phyloP scores from a whole-genome alignment of 345 rosid genomes.

The Eutrema heterophyllum region DNA sequence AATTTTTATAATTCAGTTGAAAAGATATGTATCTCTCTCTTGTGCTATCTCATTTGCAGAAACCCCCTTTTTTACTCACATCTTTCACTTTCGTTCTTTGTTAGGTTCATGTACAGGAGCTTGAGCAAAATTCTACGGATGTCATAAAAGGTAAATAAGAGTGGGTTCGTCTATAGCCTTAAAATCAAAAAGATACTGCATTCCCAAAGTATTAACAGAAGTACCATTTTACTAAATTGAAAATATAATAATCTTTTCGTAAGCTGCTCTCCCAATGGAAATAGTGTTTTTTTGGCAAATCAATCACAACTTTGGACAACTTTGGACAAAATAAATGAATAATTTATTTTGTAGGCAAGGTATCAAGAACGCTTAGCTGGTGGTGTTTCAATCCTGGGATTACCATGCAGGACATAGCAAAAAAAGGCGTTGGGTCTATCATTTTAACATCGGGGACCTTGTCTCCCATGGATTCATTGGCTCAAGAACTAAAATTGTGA shows the following conservation, averaged over 20 bases:
- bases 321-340: not conserved
- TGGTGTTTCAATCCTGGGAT: constrained; percentile 99
- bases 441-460: constrained; percentile 95
- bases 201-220: not conserved
- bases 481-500: constrained; percentile 85
- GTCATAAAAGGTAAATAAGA: constrained; percentile 51
- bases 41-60: not conserved
- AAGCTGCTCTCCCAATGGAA: not conserved
- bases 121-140: constrained; percentile 50
- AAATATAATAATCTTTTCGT: not conserved
- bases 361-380: constrained; percentile 89
- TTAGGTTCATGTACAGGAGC: constrained; percentile 89
- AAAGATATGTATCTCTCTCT: constrained; percentile 2
- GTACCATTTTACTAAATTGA: not conserved
- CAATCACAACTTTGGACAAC: not conserved
- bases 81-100: constrained; percentile 7
- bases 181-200: not conserved
- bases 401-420: constrained; percentile 78
- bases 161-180: constrained; percentile 6
- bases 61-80: not conserved
- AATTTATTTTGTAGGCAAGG: constrained; percentile 53
- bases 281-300: not conserved
- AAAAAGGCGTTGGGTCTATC: constrained; percentile 76
- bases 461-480: constrained; percentile 93
- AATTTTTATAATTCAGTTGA: not conserved